Evolutionary conservation across 805 yeast genomes (phyloP).

Genomic region (Wickerhamomyces ciferrii): DNA sequence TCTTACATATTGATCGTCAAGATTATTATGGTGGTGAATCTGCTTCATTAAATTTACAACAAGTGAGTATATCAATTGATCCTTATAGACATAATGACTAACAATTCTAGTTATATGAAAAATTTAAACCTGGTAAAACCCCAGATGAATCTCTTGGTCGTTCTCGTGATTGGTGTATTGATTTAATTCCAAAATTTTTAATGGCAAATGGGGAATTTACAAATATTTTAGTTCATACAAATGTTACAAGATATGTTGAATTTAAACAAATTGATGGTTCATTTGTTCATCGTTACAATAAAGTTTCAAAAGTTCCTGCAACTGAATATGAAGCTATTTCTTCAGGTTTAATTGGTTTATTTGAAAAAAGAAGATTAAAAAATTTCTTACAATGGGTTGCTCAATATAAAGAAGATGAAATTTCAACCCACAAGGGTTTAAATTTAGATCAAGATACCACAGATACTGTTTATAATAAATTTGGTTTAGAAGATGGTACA

Average conservation of each 20-base stretch:
- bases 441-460: conserved; percentile 84
- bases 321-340: conserved; percentile 87
- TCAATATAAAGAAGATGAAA: conserved; percentile 71
- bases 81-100: neutral
- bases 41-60: conserved; percentile 73
- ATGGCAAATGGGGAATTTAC: conserved; percentile 98
- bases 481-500: conserved; percentile 88
- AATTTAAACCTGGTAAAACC: conserved; percentile 74
- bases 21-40: conserved; percentile 93
- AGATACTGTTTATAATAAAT: conserved; percentile 85
- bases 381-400: conserved; percentile 85
- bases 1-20: conserved; percentile 92
- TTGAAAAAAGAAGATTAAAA: conserved; percentile 94
- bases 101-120: conserved; percentile 52
- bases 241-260: conserved; percentile 92
- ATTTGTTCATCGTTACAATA: conserved; percentile 79
- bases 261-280: conserved; percentile 97
- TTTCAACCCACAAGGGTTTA: conserved; percentile 78
- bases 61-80: conserved; percentile 20
- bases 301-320: conserved; percentile 92
- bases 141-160: conserved; percentile 75
- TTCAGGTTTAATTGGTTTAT: conserved; percentile 91
- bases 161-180: conserved; percentile 97
- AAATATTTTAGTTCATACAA: conserved; percentile 90
- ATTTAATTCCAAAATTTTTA: conserved; percentile 90